Percentiles rank a stretch among this genome's conserved stretches.
Conservation (phyloP, 2,329 filamentous ascomycete species). For the Hansfordia pulvinata region DNA sequence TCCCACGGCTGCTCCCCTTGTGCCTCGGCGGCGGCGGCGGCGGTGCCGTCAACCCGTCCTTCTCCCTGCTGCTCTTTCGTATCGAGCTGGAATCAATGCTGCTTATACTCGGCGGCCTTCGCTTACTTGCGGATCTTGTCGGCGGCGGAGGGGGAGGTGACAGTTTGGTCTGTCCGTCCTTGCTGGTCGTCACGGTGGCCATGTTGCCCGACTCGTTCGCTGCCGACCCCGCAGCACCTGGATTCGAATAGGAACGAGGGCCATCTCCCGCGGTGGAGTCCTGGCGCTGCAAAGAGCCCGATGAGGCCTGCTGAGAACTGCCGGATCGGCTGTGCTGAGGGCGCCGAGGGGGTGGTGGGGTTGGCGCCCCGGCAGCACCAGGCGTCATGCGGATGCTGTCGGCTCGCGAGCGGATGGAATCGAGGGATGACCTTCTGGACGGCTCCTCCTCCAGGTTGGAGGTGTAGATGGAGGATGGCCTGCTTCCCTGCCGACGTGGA, state of each 20-base stretch:
- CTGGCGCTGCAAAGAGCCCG: too few relatives aligned
- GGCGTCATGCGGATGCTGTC: conserved; percentile 25
- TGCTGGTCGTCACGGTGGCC: conserved; percentile 8
- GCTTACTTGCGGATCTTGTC: conserved; percentile 26
- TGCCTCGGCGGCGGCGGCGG: conserved; percentile 35
- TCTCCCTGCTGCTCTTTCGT: conserved; percentile 17
- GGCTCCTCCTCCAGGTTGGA: conserved; percentile 5
- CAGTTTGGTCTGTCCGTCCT: conserved; percentile 14
- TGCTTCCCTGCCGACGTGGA: conserved; percentile 33
- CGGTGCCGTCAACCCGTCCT: conserved; percentile 12
- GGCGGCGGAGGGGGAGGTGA: conserved; percentile 30
- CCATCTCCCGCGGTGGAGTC: too few relatives aligned
- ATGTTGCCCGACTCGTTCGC: too few relatives aligned
- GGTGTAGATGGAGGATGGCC: conserved; percentile 10
- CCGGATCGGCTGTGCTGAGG: conserved; percentile 21
- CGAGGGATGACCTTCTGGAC: conserved; percentile 28
- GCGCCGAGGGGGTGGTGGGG: conserved; percentile 42
- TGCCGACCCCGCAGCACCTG: too few relatives aligned
- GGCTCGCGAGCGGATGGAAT: conserved; percentile 32
- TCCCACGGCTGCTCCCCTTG: conserved; percentile 31
- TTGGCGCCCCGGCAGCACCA: conserved; percentile 21
- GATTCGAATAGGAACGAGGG: too few relatives aligned
- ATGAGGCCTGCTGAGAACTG: too few relatives aligned
- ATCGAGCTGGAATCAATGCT: conserved; percentile 23
- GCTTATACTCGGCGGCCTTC: conserved; percentile 28